These are phyloP conservation scores for Phlebiopsis flavidoalba DNA, from an alignment of 768 basidiomycete species.

Conservation along the genomic window DNA sequence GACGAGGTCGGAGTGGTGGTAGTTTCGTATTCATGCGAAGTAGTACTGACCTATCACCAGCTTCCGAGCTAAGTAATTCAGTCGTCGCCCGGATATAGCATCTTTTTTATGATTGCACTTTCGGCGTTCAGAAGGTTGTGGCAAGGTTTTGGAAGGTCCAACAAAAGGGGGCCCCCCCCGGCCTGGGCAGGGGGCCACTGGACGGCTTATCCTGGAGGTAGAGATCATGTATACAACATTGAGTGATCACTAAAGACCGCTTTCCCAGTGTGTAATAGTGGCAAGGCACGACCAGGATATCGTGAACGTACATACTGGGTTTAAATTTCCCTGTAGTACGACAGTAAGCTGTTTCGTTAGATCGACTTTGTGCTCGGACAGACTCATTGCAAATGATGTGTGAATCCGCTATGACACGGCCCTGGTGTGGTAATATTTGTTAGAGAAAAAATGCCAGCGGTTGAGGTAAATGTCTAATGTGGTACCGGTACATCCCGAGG, in stretches of 20 bases:
- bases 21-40: neutral
- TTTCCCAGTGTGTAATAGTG: conserved; percentile 32
- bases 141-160: too few species aligned
- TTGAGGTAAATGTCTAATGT: too few species aligned
- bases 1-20: neutral
- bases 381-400: conserved; percentile 75
- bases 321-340: conserved; percentile 86
- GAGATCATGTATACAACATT: conserved; percentile 92
- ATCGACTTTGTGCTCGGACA: conserved; percentile 65
- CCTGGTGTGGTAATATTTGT: too few species aligned
- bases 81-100: conserved; percentile 76
- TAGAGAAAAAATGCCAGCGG: too few species aligned
- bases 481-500: too few species aligned
- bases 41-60: conserved; percentile 70
- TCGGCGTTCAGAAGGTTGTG: conserved; percentile 86
- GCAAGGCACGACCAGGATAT: neutral
- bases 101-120: conserved; percentile 92
- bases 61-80: conserved; percentile 72
- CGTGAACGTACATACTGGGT: conserved; percentile 62
- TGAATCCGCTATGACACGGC: conserved; percentile 81
- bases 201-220: conserved; percentile 75
- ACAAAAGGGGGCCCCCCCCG: too few species aligned
- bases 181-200: too few species aligned
- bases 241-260: conserved; percentile 86
- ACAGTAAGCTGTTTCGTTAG: conserved; percentile 67